Percentiles rank a stretch among this genome's conserved stretches.
These are phyloP conservation scores for Tulasnella sp. DNA, from an alignment of 768 basidiomycete species.

Conservation along the genomic window DNA sequence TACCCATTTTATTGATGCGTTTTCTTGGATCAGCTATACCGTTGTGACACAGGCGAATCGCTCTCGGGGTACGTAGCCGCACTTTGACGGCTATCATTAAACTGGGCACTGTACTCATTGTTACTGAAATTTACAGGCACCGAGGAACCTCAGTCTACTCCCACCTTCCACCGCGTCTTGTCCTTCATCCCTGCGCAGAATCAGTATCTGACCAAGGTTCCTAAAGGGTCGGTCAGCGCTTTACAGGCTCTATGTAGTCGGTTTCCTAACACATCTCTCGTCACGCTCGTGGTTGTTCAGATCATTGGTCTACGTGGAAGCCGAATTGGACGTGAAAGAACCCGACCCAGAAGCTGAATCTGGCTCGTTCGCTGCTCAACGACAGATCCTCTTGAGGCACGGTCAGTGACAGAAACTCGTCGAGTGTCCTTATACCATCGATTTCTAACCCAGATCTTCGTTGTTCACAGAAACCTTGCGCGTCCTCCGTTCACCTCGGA, in stretches of 20 bases:
- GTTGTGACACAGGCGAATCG: conserved; percentile 61
- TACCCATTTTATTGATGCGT: not conserved
- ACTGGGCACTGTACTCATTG: conserved; percentile 27
- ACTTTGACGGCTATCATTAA: not conserved
- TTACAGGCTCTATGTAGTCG: too few species aligned
- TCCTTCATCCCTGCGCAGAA: conserved; percentile 57
- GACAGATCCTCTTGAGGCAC: conserved; percentile 73
- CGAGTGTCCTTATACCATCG: not conserved
- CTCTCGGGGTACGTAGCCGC: conserved; percentile 27
- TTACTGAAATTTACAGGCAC: conserved; percentile 25
- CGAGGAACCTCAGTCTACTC: conserved; percentile 46
- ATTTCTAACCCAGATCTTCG: not conserved
- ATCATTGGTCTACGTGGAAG: conserved; percentile 68
- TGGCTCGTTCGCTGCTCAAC: conserved; percentile 55
- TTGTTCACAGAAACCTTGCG: not conserved
- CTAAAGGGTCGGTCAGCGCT: conserved; percentile 41
- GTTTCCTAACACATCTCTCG: not conserved
- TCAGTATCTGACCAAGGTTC: conserved; percentile 50
- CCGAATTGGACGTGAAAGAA: conserved; percentile 57
- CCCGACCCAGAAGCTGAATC: conserved; percentile 56
- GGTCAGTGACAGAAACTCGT: conserved; percentile 34
- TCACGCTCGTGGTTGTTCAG: conserved; percentile 8
- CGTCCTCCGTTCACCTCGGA: not conserved
- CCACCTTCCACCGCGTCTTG: conserved; percentile 63
- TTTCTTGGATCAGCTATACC: conserved; percentile 44